Evolutionary conservation across 768 basidiomycete species (phyloP).

Genomic region (Auriscalpium microsporum): DNA sequence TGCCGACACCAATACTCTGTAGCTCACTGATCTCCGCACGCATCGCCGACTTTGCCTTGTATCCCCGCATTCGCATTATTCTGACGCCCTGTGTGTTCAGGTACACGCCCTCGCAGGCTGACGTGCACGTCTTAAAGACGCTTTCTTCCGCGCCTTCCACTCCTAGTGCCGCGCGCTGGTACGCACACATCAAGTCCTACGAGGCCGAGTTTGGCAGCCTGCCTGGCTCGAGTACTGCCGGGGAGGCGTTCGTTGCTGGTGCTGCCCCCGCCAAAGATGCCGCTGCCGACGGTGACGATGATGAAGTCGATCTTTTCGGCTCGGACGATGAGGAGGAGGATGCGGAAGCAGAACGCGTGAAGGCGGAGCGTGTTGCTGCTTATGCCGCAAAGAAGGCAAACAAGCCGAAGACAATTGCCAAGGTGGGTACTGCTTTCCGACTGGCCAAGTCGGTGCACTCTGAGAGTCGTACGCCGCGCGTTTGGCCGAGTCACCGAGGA

Average conservation of each 20-base stretch:
- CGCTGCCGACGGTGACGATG: constrained; percentile 31
- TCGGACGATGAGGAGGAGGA: constrained; percentile 43
- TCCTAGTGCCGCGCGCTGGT: constrained; percentile 77
- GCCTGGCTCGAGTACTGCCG: constrained; percentile 78
- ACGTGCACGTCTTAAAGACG: constrained; percentile 85
- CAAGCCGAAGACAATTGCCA: constrained; percentile 83
- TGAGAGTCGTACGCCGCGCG: neutral
- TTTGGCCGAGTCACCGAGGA: too few species aligned
- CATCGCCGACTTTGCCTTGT: too few species aligned
- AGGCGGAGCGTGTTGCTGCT: constrained; percentile 85
- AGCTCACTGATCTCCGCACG: constrained; percentile 55
- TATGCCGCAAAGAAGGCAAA: constrained; percentile 91
- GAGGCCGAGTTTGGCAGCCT: constrained; percentile 67
- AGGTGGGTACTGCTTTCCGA: constrained; percentile 39
- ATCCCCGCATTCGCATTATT: neutral
- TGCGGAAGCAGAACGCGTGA: constrained; percentile 45
- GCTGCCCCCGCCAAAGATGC: constrained; percentile 27
- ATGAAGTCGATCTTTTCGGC: constrained; percentile 70
- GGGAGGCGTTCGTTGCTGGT: constrained; percentile 59
- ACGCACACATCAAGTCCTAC: constrained; percentile 88
- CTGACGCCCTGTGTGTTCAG: constrained; percentile 31
- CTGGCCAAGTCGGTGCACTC: neutral
- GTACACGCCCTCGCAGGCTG: constrained; percentile 88
- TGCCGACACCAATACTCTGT: constrained; percentile 65
- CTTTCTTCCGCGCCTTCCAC: constrained; percentile 60